Percentiles rank a stretch among this genome's conserved stretches.
Evolutionary conservation across 768 basidiomycete species (phyloP).

Genomic region (Mycena maculata): DNA sequence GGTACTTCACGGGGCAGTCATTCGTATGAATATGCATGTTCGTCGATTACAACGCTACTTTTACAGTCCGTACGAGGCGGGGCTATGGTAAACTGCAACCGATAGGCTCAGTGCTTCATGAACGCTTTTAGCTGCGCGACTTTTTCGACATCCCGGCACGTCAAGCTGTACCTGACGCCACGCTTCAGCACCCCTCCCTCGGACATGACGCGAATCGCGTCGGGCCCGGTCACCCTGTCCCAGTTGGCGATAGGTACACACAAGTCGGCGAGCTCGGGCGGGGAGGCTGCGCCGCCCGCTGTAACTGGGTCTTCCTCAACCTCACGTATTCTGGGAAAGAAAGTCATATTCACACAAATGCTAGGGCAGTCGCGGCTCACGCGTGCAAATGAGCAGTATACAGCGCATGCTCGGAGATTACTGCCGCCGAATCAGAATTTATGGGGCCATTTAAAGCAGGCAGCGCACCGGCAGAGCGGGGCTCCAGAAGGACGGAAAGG

Average conservation of each 20-base stretch:
- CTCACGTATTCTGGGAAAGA: constrained; percentile 65
- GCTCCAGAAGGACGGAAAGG: constrained; percentile 83
- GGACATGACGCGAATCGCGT: constrained; percentile 50
- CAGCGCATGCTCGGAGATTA: constrained; percentile 77
- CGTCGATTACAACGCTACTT: constrained; percentile 12
- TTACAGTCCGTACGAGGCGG: constrained; percentile 15
- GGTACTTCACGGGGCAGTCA: neutral
- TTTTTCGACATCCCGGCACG: constrained; percentile 84
- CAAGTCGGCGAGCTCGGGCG: constrained; percentile 44
- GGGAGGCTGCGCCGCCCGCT: constrained; percentile 35
- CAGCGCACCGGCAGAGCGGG: constrained; percentile 69
- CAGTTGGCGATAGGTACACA: constrained; percentile 67
- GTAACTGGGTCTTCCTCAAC: constrained; percentile 61
- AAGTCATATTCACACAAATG: constrained; percentile 19
- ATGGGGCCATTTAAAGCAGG: too few species aligned
- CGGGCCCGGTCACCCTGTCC: constrained; percentile 57
- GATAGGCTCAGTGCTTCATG: constrained; percentile 41
- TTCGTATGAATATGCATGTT: neutral
- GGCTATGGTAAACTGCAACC: constrained; percentile 16
- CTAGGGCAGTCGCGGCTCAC: constrained; percentile 42
- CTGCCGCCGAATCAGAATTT: constrained; percentile 11
- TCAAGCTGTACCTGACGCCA: constrained; percentile 79
- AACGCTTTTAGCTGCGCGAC: constrained; percentile 55
- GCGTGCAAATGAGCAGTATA: constrained; percentile 86
- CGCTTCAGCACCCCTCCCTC: constrained; percentile 68